Conservation (phyloP, 192 early-diverging fungal genomes). For the Linnemannia hyalina region DNA sequence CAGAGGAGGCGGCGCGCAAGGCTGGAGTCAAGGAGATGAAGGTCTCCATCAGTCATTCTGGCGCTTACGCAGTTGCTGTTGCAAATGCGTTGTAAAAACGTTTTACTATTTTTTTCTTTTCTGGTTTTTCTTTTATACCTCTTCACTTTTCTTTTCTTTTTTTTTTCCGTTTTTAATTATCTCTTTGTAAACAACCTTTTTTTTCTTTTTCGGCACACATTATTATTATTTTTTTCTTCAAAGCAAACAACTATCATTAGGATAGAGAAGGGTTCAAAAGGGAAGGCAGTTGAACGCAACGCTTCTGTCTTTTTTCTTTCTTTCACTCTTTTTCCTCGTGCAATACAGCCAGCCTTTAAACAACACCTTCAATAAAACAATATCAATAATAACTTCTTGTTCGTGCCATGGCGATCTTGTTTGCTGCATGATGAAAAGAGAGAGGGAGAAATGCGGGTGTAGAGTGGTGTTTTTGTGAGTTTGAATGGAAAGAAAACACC, state of each 20-base stretch:
- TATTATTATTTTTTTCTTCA: background rate
- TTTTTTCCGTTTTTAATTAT: background rate
- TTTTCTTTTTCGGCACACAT: background rate
- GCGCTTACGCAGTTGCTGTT: slow-evolving; percentile 90
- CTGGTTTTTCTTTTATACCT: slow-evolving; percentile 13
- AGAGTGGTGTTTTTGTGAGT: no score
- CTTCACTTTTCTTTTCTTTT: background rate
- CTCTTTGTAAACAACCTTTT: background rate
- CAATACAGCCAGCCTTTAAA: background rate
- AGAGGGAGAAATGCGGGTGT: no score
- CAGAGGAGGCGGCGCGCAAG: slow-evolving; percentile 75
- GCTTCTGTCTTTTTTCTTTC: slow-evolving; percentile 28
- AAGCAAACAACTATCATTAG: background rate
- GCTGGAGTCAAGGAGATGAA: slow-evolving; percentile 83
- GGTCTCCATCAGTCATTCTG: slow-evolving; percentile 94
- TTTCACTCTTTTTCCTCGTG: background rate
- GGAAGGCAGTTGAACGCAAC: slow-evolving; percentile 44
- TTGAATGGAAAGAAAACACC: no score
- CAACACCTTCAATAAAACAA: background rate
- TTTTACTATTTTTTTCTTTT: slow-evolving; percentile 35
- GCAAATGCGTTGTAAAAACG: slow-evolving; percentile 73
- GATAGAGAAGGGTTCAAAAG: background rate
- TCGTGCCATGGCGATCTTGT: no score
- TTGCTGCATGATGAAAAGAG: no score
- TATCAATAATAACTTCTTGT: no score